Evolutionary conservation across 2,329 filamentous ascomycete genomes (phyloP).

Genomic region (Trichoderma sp.): DNA sequence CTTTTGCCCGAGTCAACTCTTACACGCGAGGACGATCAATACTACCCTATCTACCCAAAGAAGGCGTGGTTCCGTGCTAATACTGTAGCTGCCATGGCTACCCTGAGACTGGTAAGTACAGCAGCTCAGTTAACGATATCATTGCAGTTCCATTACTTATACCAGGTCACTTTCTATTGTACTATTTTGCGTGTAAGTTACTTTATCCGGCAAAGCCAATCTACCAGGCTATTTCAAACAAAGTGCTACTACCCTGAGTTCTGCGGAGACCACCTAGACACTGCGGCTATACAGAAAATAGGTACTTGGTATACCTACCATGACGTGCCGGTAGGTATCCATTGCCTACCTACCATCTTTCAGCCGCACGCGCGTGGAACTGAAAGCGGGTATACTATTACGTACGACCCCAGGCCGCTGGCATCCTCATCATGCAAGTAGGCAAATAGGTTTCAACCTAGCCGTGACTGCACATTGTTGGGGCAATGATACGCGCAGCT

Average conservation of each 20-base stretch:
- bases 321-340: background rate
- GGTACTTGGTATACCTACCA: background rate
- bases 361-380: conserved; percentile 16
- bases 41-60: background rate
- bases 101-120: background rate
- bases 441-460: background rate
- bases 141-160: background rate
- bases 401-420: background rate
- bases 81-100: background rate
- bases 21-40: background rate
- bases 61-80: background rate
- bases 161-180: background rate
- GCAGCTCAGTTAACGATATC: background rate
- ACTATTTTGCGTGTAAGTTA: background rate
- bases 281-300: conserved; percentile 1
- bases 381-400: conserved; percentile 3
- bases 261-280: conserved; percentile 3
- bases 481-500: background rate
- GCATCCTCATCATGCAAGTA: background rate
- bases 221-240: background rate
- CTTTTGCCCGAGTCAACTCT: background rate
- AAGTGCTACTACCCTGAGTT: background rate
- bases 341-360: background rate
- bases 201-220: background rate
- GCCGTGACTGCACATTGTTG: background rate